Evolutionary conservation across 2,329 filamentous ascomycete species (phyloP).

Genomic region (Colletotrichum falcatum): DNA sequence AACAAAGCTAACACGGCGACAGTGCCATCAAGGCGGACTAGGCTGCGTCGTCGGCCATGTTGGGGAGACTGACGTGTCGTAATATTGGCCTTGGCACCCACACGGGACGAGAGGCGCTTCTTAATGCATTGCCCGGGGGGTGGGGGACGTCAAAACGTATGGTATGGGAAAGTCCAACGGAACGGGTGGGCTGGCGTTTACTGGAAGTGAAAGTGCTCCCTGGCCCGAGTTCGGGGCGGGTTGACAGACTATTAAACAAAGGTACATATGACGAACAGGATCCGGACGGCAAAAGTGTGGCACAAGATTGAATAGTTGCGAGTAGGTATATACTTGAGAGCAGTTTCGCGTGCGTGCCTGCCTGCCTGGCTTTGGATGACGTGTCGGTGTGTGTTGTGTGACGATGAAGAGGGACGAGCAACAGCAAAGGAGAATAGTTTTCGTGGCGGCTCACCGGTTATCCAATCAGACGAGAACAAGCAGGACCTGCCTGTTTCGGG

Average conservation of each 20-base stretch:
- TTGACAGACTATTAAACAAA: slow-evolving; percentile 15
- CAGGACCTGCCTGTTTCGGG: slow-evolving; percentile 11
- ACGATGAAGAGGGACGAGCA: not conserved
- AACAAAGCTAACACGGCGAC: slow-evolving; percentile 32
- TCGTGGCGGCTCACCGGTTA: not conserved
- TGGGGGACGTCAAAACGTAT: not conserved
- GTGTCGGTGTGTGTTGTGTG: not conserved
- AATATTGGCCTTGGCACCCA: slow-evolving; percentile 16
- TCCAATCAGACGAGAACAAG: not conserved
- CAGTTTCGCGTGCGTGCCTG: not conserved
- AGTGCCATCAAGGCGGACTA: slow-evolving; percentile 67
- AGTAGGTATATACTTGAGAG: slow-evolving; percentile 17
- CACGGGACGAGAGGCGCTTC: slow-evolving; percentile 14
- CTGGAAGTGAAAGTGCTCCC: slow-evolving; percentile 11
- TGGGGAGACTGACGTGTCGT: slow-evolving; percentile 7
- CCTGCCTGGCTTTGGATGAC: no score
- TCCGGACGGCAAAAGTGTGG: not conserved
- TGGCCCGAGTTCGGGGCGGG: not conserved
- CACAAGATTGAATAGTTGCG: slow-evolving; percentile 15
- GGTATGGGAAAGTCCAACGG: slow-evolving; percentile 20
- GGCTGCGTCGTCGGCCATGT: not conserved
- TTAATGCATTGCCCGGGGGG: slow-evolving; percentile 33
- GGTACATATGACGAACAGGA: slow-evolving; percentile 37
- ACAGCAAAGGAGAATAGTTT: not conserved
- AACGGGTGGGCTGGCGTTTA: slow-evolving; percentile 24